Evolutionary conservation across 306 rosid species (phyloP), one percentile per base, ranked within the genome.

Genomic region (Mucuna pruriens): DNA sequence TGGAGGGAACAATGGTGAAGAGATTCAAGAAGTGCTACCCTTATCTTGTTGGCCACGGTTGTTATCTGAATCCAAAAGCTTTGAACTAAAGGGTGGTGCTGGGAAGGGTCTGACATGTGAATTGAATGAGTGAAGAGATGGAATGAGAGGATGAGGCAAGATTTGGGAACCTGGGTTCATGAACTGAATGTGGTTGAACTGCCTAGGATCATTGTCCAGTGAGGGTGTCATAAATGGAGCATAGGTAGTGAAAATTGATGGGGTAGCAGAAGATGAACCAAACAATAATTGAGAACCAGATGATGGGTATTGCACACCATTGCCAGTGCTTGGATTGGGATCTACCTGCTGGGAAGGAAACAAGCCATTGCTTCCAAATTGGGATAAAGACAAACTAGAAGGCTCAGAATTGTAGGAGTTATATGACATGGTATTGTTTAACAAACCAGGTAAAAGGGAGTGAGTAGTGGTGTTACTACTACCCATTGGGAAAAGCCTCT

Each of bases 361-460:
- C 70, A 73, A 17, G 39, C 91, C 97, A 66, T 87, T 87, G 77
- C 85, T 85, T 79, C 92, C 90, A 83, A 85, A 86, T 72, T 90
- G 97, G 71, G 93, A 86, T 36, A 90, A 86, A 51, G 97, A 89
- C 25, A 92, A 71, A 58, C 46, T 63, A 20, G 97, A 83, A 83
- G 90, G 86, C 44, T 86, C 91, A 9, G 81, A 80, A 57, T 76
- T 72, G 80, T 70, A 84, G 64, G 82, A 44, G 26, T 76, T 88
- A 80, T 45, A 86, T 60, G 90, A 31, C 80, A 75, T 79, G 42
- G 80, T 68, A 74, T 88, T 88, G 84, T 77, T 89, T 4, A 86
- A 60, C 64, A 87, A 20, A 19, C 83, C 80, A 15, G 87, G 90
- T 64, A 85, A 85, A 68, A 84, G 57, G 65, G 88, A 73, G 74